Evolutionary conservation across 176 grass and related monocot species (phyloP), one percentile per base, ranked within the genome.

Genomic region (Oryza meyeriana): DNA sequence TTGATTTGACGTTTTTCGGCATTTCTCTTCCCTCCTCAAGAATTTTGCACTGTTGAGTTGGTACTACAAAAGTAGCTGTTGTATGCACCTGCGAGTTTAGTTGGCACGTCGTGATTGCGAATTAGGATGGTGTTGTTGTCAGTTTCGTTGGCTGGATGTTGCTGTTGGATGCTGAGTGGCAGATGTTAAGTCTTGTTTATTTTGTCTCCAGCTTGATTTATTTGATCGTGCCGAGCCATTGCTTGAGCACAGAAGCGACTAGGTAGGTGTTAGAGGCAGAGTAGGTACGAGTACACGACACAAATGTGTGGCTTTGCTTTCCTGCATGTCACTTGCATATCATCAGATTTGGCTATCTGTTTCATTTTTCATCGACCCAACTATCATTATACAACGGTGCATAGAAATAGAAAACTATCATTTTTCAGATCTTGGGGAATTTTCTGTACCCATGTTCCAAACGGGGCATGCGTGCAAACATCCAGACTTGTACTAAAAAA

Each of bases 121-220:
- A 85, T 69, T 66, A 85, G 83, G 72, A 71, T 29, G 10, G 34
- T n/a, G 72, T 85, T 72, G 10, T 64, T 39, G 13, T 81, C 83
- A 58, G 72, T 71, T 63, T 63, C 17, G 64, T 81, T 79, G 20
- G 76, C 66, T 64, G 76, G 34, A 52, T 55, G 20, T 71, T 75
- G 10, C 47, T 6, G 71, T 35, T 18, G 68, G 76, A 62, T 55
- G 71, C 83, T 50, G 50, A 75, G 27, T 25, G 61, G 8, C 20
- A 71, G 48, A 63, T 80, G 38, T 39, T 22, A 1, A 77, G 61
- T 12, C 72, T 69, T 35, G 12, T 20, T 14, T 31, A 6, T 28
- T 28, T 42, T 67, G 16, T 58, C 9, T 47, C 36, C 10, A 45
- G 35, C n/a, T n/a, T n/a, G 0, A 30, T 29, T 45, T 0, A 6